A percentile compares a stretch with the other conserved stretches of the same genome.
These are phyloP conservation scores for Baeospora myosura DNA, from an alignment of 1,284 basidiomycete species.

Conservation along the genomic window DNA sequence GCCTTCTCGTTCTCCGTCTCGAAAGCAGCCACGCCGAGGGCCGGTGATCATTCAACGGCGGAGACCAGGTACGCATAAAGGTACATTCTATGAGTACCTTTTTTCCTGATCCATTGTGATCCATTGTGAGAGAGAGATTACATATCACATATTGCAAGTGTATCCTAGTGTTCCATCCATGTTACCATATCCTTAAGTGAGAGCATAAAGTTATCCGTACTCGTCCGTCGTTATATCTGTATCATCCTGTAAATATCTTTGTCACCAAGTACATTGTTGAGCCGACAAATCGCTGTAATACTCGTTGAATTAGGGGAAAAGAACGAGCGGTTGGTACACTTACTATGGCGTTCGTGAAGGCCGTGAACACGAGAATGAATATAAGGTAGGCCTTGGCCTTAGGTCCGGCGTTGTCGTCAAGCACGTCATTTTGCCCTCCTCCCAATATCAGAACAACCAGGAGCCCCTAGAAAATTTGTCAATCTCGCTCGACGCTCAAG, in stretches of 20 bases:
- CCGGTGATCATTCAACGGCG: too few species aligned
- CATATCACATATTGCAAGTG: too few species aligned
- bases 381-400: slow-evolving; percentile 68
- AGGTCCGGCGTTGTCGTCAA: slow-evolving; percentile 43
- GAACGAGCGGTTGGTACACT: slow-evolving; percentile 13
- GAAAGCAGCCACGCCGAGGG: slow-evolving; percentile 12
- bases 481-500: background rate
- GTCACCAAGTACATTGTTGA: slow-evolving; percentile 41
- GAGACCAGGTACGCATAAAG: background rate
- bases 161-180: too few species aligned
- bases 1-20: slow-evolving; percentile 36
- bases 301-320: background rate
- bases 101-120: slow-evolving; percentile 8
- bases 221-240: background rate
- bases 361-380: slow-evolving; percentile 75
- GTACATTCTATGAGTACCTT: slow-evolving; percentile 8
- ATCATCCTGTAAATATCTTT: slow-evolving; percentile 38
- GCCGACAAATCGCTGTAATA: slow-evolving; percentile 36
- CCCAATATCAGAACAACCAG: slow-evolving; percentile 72
- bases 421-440: slow-evolving; percentile 51
- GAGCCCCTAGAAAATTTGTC: slow-evolving; percentile 21
- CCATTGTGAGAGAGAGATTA: background rate
- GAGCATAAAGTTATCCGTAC: slow-evolving; percentile 12
- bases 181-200: too few species aligned
- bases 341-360: slow-evolving; percentile 63